Evolutionary conservation across 805 yeast genomes (phyloP).

Genomic region (Blastobotrys terrestris): DNA sequence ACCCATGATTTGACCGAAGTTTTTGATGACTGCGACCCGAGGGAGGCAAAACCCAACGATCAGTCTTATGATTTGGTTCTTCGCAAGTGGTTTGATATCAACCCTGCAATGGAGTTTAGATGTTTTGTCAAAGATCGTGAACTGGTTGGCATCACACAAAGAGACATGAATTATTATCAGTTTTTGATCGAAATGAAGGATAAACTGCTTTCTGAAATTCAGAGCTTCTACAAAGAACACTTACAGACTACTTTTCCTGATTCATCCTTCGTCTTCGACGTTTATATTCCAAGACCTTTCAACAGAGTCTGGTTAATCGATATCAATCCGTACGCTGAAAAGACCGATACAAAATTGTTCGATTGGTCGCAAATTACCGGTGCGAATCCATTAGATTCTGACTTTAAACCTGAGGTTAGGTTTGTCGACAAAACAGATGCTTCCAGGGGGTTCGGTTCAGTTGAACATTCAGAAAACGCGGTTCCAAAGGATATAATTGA

Average conservation of each 20-base stretch:
- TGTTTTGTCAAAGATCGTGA: constrained; percentile 63
- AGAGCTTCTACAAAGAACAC: constrained; percentile 47
- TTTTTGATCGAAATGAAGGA: constrained; percentile 52
- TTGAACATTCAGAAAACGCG: constrained; percentile 82
- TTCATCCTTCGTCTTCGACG: constrained; percentile 62
- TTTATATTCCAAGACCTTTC: constrained; percentile 74
- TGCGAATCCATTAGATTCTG: constrained; percentile 18
- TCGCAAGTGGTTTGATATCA: constrained; percentile 74
- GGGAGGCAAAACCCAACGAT: constrained; percentile 21
- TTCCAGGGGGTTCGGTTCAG: constrained; percentile 67
- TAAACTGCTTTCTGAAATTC: constrained; percentile 43
- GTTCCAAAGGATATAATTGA: constrained; percentile 90
- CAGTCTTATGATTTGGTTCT: constrained; percentile 56
- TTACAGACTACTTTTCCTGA: constrained; percentile 48
- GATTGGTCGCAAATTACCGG: constrained; percentile 74
- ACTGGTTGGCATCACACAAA: constrained; percentile 71
- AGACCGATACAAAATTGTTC: constrained; percentile 71
- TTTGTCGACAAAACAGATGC: constrained; percentile 59
- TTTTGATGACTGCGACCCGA: constrained; percentile 41
- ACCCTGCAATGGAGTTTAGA: constrained; percentile 89
- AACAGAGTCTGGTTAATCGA: constrained; percentile 66
- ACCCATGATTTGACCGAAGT: constrained; percentile 77
- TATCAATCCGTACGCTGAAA: constrained; percentile 76
- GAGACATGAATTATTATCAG: constrained; percentile 80
- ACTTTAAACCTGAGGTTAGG: constrained; percentile 42